Percentiles rank a stretch among this genome's conserved stretches.
Conservation (phyloP, 805 yeast species). For the Dipodascus geniculatus region DNA sequence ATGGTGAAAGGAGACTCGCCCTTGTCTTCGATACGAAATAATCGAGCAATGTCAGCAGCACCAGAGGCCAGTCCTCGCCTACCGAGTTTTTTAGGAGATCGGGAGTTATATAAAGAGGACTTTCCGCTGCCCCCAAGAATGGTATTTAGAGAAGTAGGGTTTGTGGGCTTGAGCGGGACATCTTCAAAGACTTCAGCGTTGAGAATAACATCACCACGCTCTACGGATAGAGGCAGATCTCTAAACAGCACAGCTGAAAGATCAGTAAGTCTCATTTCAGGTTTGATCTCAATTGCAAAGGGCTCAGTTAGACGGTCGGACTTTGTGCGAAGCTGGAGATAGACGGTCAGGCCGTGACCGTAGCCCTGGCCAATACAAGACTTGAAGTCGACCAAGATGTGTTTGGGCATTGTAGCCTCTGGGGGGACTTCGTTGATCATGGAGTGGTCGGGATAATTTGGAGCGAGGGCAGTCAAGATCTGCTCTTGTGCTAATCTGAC, state of each 20-base stretch:
- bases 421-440: constrained; percentile 9
- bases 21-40: constrained; percentile 56
- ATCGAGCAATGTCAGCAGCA: constrained; percentile 70
- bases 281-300: constrained; percentile 52
- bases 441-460: constrained; percentile 45
- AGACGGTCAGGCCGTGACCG: constrained; percentile 64
- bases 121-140: constrained; percentile 1
- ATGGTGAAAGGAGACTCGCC: constrained; percentile 57
- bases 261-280: constrained; percentile 51
- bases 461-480: constrained; percentile 56
- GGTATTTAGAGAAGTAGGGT: neutral
- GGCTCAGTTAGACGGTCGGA: constrained; percentile 65
- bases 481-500: constrained; percentile 56
- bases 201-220: constrained; percentile 53
- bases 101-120: neutral
- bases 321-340: constrained; percentile 56
- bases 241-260: constrained; percentile 71
- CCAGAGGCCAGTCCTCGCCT: constrained; percentile 84
- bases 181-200: constrained; percentile 70
- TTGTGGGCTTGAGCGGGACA: constrained; percentile 33
- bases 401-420: constrained; percentile 28
- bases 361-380: constrained; percentile 47
- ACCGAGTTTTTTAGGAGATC: constrained; percentile 20
- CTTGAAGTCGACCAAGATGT: constrained; percentile 66
- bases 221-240: constrained; percentile 53